These are phyloP conservation scores for Henningerozyma blattae DNA, from an alignment of 805 yeast species.

Conservation along the genomic window DNA sequence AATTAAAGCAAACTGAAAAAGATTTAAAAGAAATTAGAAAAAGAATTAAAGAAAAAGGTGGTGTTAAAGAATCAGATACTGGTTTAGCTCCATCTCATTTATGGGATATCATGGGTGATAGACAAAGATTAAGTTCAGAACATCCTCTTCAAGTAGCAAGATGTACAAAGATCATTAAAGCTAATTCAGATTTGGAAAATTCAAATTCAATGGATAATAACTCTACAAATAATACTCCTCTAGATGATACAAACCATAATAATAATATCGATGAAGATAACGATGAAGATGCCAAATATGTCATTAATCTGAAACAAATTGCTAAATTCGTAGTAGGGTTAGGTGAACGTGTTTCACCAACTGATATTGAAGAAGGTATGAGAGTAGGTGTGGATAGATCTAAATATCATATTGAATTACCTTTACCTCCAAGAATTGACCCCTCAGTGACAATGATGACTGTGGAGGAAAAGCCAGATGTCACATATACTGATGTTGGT, in stretches of 20 bases:
- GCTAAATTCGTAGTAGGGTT: conserved; percentile 96
- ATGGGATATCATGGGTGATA: conserved; percentile 97
- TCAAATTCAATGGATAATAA: conserved; percentile 16
- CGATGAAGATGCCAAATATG: conserved; percentile 83
- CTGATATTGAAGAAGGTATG: conserved; percentile 99
- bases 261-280: conserved; percentile 33
- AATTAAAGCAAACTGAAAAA: conserved; percentile 71
- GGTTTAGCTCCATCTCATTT: conserved; percentile 95
- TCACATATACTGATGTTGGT: conserved; percentile 95
- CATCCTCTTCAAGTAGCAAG: conserved; percentile 97
- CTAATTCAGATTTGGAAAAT: conserved; percentile 28
- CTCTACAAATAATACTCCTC: conserved; percentile 9
- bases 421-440: conserved; percentile 95
- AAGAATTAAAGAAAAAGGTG: conserved; percentile 87
- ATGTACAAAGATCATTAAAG: conserved; percentile 91
- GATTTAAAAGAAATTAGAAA: conserved; percentile 78
- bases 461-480: conserved; percentile 98
- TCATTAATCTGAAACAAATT: conserved; percentile 92
- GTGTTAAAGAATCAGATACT: conserved; percentile 90
- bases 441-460: conserved; percentile 99
- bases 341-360: conserved; percentile 95
- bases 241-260: conserved; percentile 9
- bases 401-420: conserved; percentile 92
- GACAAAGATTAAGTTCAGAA: conserved; percentile 83
- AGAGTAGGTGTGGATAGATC: conserved; percentile 98